Evolutionary conservation across 495 filamentous ascomycete species (phyloP).

Genomic region (Amorphotheca resinae): DNA sequence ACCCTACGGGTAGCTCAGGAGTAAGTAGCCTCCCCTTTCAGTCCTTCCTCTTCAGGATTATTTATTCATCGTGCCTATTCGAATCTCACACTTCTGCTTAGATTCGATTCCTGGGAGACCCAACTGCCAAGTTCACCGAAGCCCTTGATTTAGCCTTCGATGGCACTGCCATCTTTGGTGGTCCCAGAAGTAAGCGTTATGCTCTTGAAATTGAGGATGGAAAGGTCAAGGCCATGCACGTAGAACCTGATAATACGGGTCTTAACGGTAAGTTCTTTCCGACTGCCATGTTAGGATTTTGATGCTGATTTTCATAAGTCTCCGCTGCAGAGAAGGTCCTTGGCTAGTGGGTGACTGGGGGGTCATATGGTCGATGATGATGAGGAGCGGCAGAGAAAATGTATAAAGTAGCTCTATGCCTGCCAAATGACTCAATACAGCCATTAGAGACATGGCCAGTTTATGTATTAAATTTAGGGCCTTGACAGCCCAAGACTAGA

Average conservation of each 20-base stretch:
- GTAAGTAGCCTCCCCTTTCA: constrained; percentile 46
- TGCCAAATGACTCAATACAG: no score
- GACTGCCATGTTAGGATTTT: not conserved
- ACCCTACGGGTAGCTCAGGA: constrained; percentile 56
- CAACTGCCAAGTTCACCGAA: constrained; percentile 68
- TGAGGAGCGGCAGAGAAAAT: no score
- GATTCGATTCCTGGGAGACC: constrained; percentile 87
- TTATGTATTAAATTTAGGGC: no score
- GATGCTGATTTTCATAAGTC: constrained; percentile 28
- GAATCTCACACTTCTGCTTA: constrained; percentile 9
- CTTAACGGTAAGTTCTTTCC: constrained; percentile 45
- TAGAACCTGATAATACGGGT: constrained; percentile 93
- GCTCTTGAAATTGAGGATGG: constrained; percentile 67
- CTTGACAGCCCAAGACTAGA: no score
- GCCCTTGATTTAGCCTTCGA: constrained; percentile 80
- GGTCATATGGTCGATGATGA: no score
- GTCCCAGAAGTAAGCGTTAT: constrained; percentile 78
- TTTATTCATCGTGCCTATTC: not conserved
- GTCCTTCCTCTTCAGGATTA: not conserved
- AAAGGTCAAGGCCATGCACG: constrained; percentile 58
- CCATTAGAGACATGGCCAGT: no score
- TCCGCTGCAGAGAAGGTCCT: constrained; percentile 65
- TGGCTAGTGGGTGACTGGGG: no score
- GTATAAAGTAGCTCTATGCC: no score
- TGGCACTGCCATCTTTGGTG: constrained; percentile 71